A percentile compares a stretch with the other conserved stretches of the same genome.
phyloP scores from a whole-genome alignment of 2,329 filamentous ascomycete genomes.

The Colletotrichum sp. region DNA sequence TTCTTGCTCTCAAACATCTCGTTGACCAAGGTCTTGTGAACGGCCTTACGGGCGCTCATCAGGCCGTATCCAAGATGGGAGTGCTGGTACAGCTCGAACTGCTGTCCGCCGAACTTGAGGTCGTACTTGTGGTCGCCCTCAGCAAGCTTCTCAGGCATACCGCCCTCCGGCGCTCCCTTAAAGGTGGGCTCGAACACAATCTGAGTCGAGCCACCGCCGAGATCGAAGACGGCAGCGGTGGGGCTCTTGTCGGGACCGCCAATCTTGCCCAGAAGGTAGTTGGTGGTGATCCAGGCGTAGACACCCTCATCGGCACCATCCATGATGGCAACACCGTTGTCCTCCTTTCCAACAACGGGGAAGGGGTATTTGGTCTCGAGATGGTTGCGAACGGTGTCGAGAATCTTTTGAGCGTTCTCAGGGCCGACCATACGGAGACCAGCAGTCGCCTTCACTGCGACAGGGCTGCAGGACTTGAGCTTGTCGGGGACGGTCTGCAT shows the following conservation, averaged over 20 bases:
- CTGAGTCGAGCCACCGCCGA: slow-evolving; percentile 96
- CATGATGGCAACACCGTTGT: slow-evolving; percentile 94
- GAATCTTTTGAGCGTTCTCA: slow-evolving; percentile 81
- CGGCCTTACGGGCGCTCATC: slow-evolving; percentile 89
- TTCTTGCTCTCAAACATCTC: slow-evolving; percentile 70
- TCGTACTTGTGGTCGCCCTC: slow-evolving; percentile 97
- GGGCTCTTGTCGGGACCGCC: slow-evolving; percentile 88
- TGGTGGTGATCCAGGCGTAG: slow-evolving; percentile 98
- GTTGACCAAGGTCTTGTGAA: slow-evolving; percentile 78
- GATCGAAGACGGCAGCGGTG: slow-evolving; percentile 93
- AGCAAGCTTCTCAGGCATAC: slow-evolving; percentile 83
- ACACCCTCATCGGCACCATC: slow-evolving; percentile 96
- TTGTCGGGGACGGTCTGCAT: slow-evolving; percentile 84
- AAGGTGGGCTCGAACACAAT: slow-evolving; percentile 99
- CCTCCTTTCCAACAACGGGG: slow-evolving; percentile 85
- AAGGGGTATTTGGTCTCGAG: slow-evolving; percentile 93
- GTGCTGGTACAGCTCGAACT: slow-evolving; percentile 96
- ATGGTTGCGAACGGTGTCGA: slow-evolving; percentile 82
- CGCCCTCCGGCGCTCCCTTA: slow-evolving; percentile 71
- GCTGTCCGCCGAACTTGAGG: slow-evolving; percentile 85
- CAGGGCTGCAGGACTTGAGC: slow-evolving; percentile 87
- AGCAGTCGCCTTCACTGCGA: slow-evolving; percentile 98
- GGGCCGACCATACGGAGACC: slow-evolving; percentile 86
- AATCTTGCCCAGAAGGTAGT: slow-evolving; percentile 98
- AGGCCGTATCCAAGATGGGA: slow-evolving; percentile 96